phyloP scores from a whole-genome alignment of 108 stramenopile genomes.

The Pseudonitzschia pungens region DNA sequence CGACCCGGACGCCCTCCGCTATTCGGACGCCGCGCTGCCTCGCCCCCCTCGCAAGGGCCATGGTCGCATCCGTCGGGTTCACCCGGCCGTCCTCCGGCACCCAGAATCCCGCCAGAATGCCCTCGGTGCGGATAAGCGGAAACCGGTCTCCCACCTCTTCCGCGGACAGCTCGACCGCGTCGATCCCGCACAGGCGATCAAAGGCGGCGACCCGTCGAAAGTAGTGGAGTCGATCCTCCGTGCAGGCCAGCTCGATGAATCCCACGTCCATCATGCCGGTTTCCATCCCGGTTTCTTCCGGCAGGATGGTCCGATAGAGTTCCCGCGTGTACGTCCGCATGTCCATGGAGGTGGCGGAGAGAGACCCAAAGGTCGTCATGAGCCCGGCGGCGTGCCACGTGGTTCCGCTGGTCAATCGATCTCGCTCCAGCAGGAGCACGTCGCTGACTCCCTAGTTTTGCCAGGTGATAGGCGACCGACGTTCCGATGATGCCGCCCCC shows the following conservation, averaged over 20 bases:
- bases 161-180: constrained; percentile 64
- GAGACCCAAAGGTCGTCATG: constrained; percentile 68
- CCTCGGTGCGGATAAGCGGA: constrained; percentile 49
- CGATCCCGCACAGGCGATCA: constrained; percentile 68
- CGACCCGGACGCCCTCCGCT: constrained; percentile 37
- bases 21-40: constrained; percentile 47
- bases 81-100: constrained; percentile 72
- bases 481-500: constrained; percentile 84
- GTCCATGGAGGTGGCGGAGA: constrained; percentile 39
- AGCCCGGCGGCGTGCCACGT: constrained; percentile 87
- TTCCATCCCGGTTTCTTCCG: constrained; percentile 59
- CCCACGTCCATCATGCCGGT: constrained; percentile 68
- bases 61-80: constrained; percentile 76
- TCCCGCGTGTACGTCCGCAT: constrained; percentile 65
- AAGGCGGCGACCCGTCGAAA: constrained; percentile 70
- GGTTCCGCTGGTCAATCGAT: constrained; percentile 68
- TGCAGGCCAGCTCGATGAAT: constrained; percentile 72
- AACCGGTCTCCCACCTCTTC: constrained; percentile 48
- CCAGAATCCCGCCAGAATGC: constrained; percentile 71
- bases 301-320: constrained; percentile 54
- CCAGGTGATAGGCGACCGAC: constrained; percentile 76
- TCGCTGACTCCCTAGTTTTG: constrained; percentile 44
- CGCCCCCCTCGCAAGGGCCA: constrained; percentile 61
- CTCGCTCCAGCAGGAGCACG: constrained; percentile 65
- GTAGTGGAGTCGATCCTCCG: constrained; percentile 53